phyloP scores from a whole-genome alignment of 2,329 filamentous ascomycete genomes.

The Fusarium chuoi region DNA sequence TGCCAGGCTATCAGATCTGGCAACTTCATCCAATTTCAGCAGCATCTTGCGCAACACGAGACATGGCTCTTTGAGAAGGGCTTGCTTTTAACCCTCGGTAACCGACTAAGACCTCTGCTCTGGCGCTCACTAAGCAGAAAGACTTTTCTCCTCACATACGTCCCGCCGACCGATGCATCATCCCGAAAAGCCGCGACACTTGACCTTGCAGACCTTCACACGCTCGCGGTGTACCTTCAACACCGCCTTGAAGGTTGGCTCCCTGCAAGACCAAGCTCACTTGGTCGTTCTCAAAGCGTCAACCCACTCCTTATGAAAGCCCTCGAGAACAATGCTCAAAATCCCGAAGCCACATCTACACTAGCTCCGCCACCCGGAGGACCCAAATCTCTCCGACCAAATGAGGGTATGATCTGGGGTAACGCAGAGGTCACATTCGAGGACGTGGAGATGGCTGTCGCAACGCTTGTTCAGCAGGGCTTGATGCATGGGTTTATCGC shows the following conservation, averaged over 20 bases:
- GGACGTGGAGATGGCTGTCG: slow-evolving; percentile 81
- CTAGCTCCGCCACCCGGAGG: slow-evolving; percentile 61
- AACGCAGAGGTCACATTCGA: slow-evolving; percentile 68
- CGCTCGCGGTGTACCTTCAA: slow-evolving; percentile 73
- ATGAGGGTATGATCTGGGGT: slow-evolving; percentile 71
- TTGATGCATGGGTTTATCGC: slow-evolving; percentile 86
- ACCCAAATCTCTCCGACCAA: slow-evolving; percentile 60
- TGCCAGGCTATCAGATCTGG: slow-evolving; percentile 77
- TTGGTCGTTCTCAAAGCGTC: slow-evolving; percentile 55
- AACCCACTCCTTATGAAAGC: slow-evolving; percentile 64
- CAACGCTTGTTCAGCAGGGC: slow-evolving; percentile 81
- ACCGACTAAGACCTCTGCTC: slow-evolving; percentile 81
- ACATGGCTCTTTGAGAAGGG: slow-evolving; percentile 81
- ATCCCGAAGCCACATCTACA: slow-evolving; percentile 50
- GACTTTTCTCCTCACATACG: slow-evolving; percentile 81
- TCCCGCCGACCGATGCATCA: slow-evolving; percentile 66
- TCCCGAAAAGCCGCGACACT: slow-evolving; percentile 77
- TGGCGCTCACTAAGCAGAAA: slow-evolving; percentile 86
- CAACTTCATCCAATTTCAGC: slow-evolving; percentile 78
- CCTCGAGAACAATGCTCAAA: slow-evolving; percentile 58
- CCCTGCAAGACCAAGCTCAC: slow-evolving; percentile 49
- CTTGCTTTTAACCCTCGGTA: slow-evolving; percentile 78
- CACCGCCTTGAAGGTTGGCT: slow-evolving; percentile 68
- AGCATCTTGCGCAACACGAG: slow-evolving; percentile 71
- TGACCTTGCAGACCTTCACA: slow-evolving; percentile 74